These are phyloP conservation scores for Stagonosporopsis tanaceti DNA, from an alignment of 2,329 filamentous ascomycete genomes.

Conservation along the genomic window DNA sequence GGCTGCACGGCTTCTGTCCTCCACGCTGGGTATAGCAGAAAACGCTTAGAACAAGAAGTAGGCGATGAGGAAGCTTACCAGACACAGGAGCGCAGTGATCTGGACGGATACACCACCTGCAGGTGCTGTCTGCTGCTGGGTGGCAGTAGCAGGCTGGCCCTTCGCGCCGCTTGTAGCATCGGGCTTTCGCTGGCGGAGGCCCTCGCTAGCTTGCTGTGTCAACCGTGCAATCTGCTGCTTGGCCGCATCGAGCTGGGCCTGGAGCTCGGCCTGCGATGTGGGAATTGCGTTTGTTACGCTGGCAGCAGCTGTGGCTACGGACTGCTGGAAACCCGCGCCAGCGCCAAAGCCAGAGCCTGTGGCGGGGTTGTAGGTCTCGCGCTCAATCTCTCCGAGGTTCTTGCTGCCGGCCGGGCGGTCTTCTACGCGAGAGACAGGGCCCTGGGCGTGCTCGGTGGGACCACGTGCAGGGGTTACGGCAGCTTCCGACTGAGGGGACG, in stretches of 20 bases:
- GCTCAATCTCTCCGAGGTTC: slow-evolving; percentile 52
- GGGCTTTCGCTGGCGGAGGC: slow-evolving; percentile 80
- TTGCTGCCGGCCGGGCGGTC: slow-evolving; percentile 51
- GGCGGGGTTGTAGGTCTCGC: slow-evolving; percentile 53
- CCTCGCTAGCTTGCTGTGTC: slow-evolving; percentile 66
- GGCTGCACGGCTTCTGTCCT: slow-evolving; percentile 27
- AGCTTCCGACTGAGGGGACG: slow-evolving; percentile 63
- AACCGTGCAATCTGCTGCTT: slow-evolving; percentile 75
- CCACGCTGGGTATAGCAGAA: slow-evolving; percentile 29
- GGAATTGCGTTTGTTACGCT: slow-evolving; percentile 59
- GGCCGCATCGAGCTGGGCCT: slow-evolving; percentile 76
- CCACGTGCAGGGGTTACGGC: slow-evolving; percentile 57
- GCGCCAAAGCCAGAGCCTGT: slow-evolving; percentile 31
- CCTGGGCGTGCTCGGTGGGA: slow-evolving; percentile 40
- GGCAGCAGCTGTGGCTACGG: slow-evolving; percentile 56
- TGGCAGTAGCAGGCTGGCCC: slow-evolving; percentile 57
- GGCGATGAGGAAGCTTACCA: slow-evolving; percentile 90
- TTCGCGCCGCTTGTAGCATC: slow-evolving; percentile 62
- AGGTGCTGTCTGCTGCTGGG: slow-evolving; percentile 61
- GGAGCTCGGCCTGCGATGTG: slow-evolving; percentile 67
- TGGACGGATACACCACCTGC: slow-evolving; percentile 85
- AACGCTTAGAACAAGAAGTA: slow-evolving; percentile 88
- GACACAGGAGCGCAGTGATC: slow-evolving; percentile 81
- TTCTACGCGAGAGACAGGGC: slow-evolving; percentile 50
- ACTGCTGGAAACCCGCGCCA: slow-evolving; percentile 43